Conservation (phyloP, 116 monocot genomes). For the Trichopus zeylanicus region DNA sequence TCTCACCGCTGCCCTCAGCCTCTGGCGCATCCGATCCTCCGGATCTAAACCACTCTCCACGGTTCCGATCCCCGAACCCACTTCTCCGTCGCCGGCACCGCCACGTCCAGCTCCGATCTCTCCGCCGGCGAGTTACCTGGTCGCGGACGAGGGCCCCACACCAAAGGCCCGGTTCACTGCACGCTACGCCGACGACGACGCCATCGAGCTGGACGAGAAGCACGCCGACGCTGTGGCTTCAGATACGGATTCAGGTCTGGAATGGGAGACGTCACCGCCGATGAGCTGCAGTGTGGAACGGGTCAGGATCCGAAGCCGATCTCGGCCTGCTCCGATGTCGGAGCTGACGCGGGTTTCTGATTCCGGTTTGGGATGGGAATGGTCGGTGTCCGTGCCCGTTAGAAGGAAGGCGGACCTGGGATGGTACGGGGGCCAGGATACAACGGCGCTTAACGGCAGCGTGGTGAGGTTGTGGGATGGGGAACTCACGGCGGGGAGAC, state of each 20-base stretch:
- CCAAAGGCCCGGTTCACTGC: conserved; percentile 18
- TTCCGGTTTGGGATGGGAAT: neutral
- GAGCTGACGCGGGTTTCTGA: neutral
- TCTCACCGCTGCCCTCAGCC: conserved; percentile 30
- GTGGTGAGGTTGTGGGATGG: conserved; percentile 46
- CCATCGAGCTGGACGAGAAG: neutral
- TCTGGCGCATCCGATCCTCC: conserved; percentile 25
- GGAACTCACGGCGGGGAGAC: neutral
- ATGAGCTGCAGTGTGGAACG: too few relatives aligned
- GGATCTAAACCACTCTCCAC: conserved; percentile 3
- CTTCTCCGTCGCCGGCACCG: neutral
- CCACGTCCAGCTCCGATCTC: neutral
- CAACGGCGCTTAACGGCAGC: conserved; percentile 42
- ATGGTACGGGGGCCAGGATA: conserved; percentile 43
- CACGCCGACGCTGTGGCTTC: too few relatives aligned
- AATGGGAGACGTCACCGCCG: too few relatives aligned
- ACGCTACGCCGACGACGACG: conserved; percentile 15
- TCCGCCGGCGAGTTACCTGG: neutral
- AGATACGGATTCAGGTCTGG: too few relatives aligned
- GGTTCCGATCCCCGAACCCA: neutral
- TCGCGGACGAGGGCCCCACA: neutral
- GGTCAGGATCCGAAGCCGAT: too few relatives aligned
- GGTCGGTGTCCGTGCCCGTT: neutral
- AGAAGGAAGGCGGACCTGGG: conserved; percentile 25
- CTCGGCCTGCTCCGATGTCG: too few relatives aligned